Conservation (phyloP, 331 rosid genomes). For the Saraca asoca region DNA sequence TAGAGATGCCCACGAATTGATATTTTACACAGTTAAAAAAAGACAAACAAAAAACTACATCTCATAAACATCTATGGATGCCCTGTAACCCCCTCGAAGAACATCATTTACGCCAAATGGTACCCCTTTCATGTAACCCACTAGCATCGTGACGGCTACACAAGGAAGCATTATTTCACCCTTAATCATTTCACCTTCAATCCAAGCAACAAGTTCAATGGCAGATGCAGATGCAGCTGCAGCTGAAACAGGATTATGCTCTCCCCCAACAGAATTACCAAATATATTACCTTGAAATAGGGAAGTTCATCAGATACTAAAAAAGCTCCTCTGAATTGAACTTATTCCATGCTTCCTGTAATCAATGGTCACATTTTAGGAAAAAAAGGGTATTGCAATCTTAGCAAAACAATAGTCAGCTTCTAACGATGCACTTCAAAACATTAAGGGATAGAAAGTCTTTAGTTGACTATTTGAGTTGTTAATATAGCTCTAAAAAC, state of each 20-base stretch:
- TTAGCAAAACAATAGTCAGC: no score
- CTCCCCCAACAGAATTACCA: slow-evolving; percentile 38
- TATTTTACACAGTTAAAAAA: slow-evolving; percentile 40
- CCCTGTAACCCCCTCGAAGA: slow-evolving; percentile 45
- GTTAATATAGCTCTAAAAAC: neutral
- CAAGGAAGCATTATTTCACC: slow-evolving; percentile 7
- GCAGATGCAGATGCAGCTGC: slow-evolving; percentile 3
- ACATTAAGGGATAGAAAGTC: no score
- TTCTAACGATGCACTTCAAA: no score
- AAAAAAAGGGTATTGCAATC: no score
- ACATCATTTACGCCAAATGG: slow-evolving; percentile 35
- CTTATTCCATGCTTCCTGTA: slow-evolving; percentile 97
- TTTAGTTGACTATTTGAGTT: no score
- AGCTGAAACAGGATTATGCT: slow-evolving; percentile 33
- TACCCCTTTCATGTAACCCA: slow-evolving; percentile 29
- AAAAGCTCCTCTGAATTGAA: slow-evolving; percentile 99
- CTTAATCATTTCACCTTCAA: slow-evolving; percentile 37
- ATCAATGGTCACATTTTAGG: slow-evolving; percentile 6
- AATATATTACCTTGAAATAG: neutral
- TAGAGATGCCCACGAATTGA: slow-evolving; percentile 38
- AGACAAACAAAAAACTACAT: slow-evolving; percentile 22
- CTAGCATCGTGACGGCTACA: slow-evolving; percentile 39
- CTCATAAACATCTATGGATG: slow-evolving; percentile 37
- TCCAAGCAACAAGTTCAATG: slow-evolving; percentile 33
- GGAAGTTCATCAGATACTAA: slow-evolving; percentile 36